Base-by-base conservation (phyloP, 2,329 filamentous ascomycete species). In the Celoporthe dispersa region DNA sequence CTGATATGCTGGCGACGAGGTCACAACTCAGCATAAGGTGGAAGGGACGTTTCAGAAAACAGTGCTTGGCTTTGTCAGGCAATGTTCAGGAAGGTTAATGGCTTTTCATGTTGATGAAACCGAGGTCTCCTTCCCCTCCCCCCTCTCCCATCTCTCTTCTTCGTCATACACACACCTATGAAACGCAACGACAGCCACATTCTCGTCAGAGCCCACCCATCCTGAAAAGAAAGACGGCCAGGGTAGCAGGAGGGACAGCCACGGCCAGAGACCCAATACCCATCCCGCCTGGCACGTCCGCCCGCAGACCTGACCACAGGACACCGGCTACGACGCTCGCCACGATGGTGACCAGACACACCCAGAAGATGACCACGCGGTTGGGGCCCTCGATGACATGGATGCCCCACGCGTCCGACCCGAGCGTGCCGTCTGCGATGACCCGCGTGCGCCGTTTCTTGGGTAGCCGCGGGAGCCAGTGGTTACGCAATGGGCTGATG, bases 381-480 rank as follows among this genome's bases (percentile, higher is more conserved):
- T 67, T 67, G 5, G 65, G 65, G 5, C 65, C 53, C 55, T 67
- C 65, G 11, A 67, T 35, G 12, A 67, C 55, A 37, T 67, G 55
- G 8, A 61, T 41, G 25, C 65, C 55, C 53, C 65, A 61, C 12
- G 53, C 73, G 66, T 69, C 37, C 71, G 64, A 0, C 68, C 64
- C 64, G 25, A 71, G 75, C 60, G 55, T 51, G 5, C 37, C 65
- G 14, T 71, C 72, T 61, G 78, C 73, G 25, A 64, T 73, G 25
- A 64, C n/a, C 68, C 74, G 66, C 66, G 28, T n/a, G 63, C 53
- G 66, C 64, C 19, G 66, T 61, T 64, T 71, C 76, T 74, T 77
- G 76, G 73, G 74, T 74, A 64, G 76, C 76, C 28, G 71, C 72
- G 9, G 79, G 80, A 71, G 77, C 76, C 66, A 63, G 37, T 33